phyloP scores from a whole-genome alignment of 2,329 filamentous ascomycete species.

The Colletotrichum cereale region DNA sequence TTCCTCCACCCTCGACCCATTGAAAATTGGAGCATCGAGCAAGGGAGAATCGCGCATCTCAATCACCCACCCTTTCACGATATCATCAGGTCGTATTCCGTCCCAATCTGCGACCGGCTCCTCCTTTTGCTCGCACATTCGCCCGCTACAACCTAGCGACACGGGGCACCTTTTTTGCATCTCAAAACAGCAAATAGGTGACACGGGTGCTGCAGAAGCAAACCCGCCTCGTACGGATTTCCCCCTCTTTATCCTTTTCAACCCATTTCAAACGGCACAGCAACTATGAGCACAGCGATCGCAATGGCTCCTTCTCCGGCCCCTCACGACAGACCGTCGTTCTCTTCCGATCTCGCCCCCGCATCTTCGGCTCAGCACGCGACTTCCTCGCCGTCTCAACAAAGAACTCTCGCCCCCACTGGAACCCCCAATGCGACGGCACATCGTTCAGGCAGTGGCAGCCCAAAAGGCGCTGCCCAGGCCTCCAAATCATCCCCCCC shows the following conservation, averaged over 20 bases:
- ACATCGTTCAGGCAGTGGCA: conserved; percentile 66
- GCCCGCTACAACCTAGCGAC: not conserved
- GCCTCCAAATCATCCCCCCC: conserved; percentile 68
- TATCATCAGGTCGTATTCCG: conserved; percentile 25
- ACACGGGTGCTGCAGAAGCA: conserved; percentile 25
- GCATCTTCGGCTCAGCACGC: conserved; percentile 44
- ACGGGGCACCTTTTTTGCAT: conserved; percentile 24
- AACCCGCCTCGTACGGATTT: conserved; percentile 19
- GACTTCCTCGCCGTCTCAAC: conserved; percentile 59
- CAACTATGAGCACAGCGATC: conserved; percentile 75
- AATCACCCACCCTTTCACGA: conserved; percentile 30
- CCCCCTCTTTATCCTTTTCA: conserved; percentile 9
- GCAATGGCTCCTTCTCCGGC: conserved; percentile 77
- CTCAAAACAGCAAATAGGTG: conserved; percentile 20
- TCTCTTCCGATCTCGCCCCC: conserved; percentile 63
- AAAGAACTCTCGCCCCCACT: conserved; percentile 55
- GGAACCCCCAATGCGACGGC: conserved; percentile 58
- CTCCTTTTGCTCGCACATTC: not conserved
- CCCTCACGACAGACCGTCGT: conserved; percentile 73
- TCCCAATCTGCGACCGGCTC: not conserved
- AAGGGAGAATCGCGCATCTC: conserved; percentile 38
- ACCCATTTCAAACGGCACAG: conserved; percentile 12
- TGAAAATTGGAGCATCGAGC: conserved; percentile 35
- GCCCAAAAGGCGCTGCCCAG: conserved; percentile 59
- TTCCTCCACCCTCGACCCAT: conserved; percentile 30